These are phyloP conservation scores for Tetragonia tetragonoides DNA, from an alignment of 148 eudicot species.

Conservation along the genomic window DNA sequence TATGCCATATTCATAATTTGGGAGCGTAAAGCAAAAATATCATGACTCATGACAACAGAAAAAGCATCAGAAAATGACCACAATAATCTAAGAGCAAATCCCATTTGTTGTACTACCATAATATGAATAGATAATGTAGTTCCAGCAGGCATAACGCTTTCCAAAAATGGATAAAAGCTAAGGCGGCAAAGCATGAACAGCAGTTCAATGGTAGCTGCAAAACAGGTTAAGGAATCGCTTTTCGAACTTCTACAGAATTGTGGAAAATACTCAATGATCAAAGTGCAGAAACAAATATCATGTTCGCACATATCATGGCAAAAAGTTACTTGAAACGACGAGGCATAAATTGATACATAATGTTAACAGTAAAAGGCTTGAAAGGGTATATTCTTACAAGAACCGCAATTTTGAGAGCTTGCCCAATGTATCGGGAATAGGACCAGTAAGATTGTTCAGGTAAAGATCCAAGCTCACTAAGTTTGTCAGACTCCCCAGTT, in stretches of 20 bases:
- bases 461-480: conserved; percentile 93
- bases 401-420: conserved; percentile 61
- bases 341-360: background rate
- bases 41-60: background rate
- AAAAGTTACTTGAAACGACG: background rate
- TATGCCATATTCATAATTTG: background rate
- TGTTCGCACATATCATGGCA: background rate
- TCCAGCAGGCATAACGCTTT: background rate
- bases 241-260: background rate
- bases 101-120: background rate
- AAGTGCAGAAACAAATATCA: background rate
- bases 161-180: background rate
- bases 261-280: background rate
- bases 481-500: conserved; percentile 75
- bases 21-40: background rate
- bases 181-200: background rate
- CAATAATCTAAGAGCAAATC: background rate
- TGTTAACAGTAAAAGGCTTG: background rate
- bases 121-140: background rate
- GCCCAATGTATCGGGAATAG: conserved; percentile 68
- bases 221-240: background rate
- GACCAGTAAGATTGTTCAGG: conserved; percentile 57
- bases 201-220: background rate
- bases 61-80: background rate
- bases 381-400: conserved; percentile 48